Conservation (phyloP, 164 flowering plant genomes). For the Chloranthus sessilifolius region DNA sequence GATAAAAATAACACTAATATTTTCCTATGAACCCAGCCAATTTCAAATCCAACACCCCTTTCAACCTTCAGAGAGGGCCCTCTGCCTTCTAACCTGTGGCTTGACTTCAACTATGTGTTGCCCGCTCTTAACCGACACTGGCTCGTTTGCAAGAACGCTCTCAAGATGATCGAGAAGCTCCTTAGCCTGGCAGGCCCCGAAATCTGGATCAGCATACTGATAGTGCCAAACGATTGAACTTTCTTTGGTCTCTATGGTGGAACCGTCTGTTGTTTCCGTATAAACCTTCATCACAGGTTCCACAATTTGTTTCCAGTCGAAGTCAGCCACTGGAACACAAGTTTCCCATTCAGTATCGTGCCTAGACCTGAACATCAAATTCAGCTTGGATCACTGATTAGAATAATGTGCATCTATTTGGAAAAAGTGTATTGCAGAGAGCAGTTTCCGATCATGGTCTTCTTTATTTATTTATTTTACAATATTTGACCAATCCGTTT, state of each 20-base stretch:
- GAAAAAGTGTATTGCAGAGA: too few relatives aligned
- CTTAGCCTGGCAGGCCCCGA: conserved; percentile 48
- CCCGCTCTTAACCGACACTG: conserved; percentile 45
- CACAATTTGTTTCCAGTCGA: conserved; percentile 42
- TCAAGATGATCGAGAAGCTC: conserved; percentile 52
- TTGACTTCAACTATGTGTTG: conserved; percentile 45
- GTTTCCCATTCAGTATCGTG: conserved; percentile 36
- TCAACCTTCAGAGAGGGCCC: too few relatives aligned
- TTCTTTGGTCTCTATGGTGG: conserved; percentile 35
- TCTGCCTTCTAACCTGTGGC: conserved; percentile 33
- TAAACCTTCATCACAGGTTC: conserved; percentile 47
- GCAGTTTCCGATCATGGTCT: too few relatives aligned
- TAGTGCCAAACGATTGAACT: conserved; percentile 46
- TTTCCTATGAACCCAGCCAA: too few relatives aligned
- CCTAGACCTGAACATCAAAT: conserved; percentile 19
- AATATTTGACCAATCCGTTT: too few relatives aligned
- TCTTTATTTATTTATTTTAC: too few relatives aligned
- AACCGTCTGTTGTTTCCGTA: conserved; percentile 48
- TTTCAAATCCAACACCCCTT: too few relatives aligned
- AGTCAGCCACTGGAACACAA: conserved; percentile 26
- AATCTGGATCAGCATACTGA: conserved; percentile 46
- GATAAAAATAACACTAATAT: too few relatives aligned
- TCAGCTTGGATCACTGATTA: not conserved
- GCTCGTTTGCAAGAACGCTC: conserved; percentile 43
- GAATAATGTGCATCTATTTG: too few relatives aligned